Evolutionary conservation across 345 rosid genomes (phyloP), one percentile per base, ranked within the genome.

Genomic region (Pistacia atlantica): DNA sequence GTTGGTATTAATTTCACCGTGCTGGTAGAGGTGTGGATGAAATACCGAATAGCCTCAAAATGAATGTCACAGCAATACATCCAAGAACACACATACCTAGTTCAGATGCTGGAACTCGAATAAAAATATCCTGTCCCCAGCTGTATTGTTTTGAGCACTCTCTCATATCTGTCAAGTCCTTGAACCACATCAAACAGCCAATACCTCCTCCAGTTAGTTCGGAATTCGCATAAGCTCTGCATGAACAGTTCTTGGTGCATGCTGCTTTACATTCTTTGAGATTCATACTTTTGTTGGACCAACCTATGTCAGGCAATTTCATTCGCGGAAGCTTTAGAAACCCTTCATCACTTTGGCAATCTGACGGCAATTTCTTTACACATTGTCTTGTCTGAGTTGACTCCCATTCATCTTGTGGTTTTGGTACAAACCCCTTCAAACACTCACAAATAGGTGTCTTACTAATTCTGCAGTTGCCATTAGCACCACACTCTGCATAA

Each of bases 161-260:
- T 62, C 67, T 80, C 6, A 80, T 52, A 45, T 86, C 80, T 2
- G 80, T 22, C 16, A 86, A 20, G 17, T 83, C 81, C 4, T 65
- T 70, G n/a, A 77, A 80, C 87, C 89, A 80, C 69, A 75, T 65
- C 65, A 84, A 45, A n/a, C 89, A 86, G n/a, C 85, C 84, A 5
- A 45, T 66, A 8, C 89, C 87, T 62, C 73, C 77, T 14, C 20
- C 66, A 1, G 55, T 74, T 11, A 79, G 7, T 51, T 83, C 72
- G 11, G 74, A 45, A 52, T 52, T 52, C 7, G 56, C 17, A 52
- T 52, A 52, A 52, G 56, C 56, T 52, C 56, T 52, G 17, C 56
- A 52, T 13, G 56, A 52, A 52, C 56, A 52, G 18, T 52, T 52
- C 4, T 52, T 52, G 56, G 14, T 52, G 56, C 56, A 52, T 52